Evolutionary conservation across 2,329 filamentous ascomycete species (phyloP), one percentile per base, ranked within the genome.

Genomic region (Stemphylium lycopersici): DNA sequence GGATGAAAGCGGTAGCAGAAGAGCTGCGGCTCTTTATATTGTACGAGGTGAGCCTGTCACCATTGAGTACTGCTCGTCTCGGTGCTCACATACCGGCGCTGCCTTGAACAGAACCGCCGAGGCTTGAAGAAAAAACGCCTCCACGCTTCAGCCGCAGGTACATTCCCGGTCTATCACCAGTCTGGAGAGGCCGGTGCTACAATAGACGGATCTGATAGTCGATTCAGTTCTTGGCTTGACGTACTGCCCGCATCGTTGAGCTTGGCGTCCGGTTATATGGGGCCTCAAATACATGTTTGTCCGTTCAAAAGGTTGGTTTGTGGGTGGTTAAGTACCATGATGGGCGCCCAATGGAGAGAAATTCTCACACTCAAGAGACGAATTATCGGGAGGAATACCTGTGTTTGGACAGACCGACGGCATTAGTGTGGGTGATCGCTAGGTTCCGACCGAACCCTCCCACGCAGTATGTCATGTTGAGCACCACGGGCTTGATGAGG

Each of bases 281-380:
- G 58, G 55, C 40, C 52, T 60, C 54, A 38, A 49, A 12, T 31
- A 38, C 41, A 53, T 43, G 24, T 54, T 51, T 49, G 43, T 56
- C 59, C 52, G 53, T 45, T 55, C 24, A 18, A 39, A 22, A 42
- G 8, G 29, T 52, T n/a, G 12, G 26, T 44, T 26, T 32, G 26
- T 39, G 46, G 33, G 18, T 34, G 33, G 40, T 24, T 40, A 51
- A 71, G 69, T 56, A 73, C 70, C 67, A 31, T 73, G 69, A 66
- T 73, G 70, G 66, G 34, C 60, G 48, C 40, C 54, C 56, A 62
- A 55, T 46, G 43, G 38, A 47, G 58, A 58, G 56, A 52, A 54
- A 45, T 65, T 67, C 63, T 60, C 51, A 55, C 48, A 49, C 51
- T 50, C 33, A 61, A 60, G 48, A 38, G 40, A 56, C 38, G 34